Base-by-base conservation (phyloP, 306 rosid genomes). In the Quillaja saponaria region DNA sequence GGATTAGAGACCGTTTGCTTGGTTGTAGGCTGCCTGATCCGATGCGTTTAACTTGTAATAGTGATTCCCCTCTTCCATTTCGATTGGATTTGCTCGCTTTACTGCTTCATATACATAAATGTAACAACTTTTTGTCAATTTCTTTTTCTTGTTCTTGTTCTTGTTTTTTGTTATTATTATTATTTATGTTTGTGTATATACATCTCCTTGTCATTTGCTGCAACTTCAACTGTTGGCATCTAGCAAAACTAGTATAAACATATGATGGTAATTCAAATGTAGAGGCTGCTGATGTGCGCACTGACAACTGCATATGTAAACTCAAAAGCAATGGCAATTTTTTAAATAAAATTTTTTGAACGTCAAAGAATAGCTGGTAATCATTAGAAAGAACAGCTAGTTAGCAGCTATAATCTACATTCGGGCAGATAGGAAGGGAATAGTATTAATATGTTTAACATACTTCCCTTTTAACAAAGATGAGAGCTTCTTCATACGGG, bases 1-100 rank as follows among this genome's bases (percentile, higher is more conserved):
- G 33, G 38, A 33, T 33, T 61, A 15, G 51, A 13, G 25, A 13
- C 15, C 9, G 12, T 13, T 44, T 13, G 10, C 14, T 44, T 14
- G 66, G 25, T 61, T 61, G 25, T 33, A n/a, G n/a, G 51, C 52
- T 59, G 54, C n/a, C n/a, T n/a, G n/a, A 45, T 31, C 55, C 10
- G 25, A 13, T 61, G 9, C 34, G 10, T 8, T 1, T 45, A 20
- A 5, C 45, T 60, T 41, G 6, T 12, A 13, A 46, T 61, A 16
- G 4, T 16, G 67, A 31, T 34, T 15, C 17, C 16, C 11, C 55
- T 34, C 5, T 42, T 31, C n/a, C 34, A 34, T 33, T 1, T 47
- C 12, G 8, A 31, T n/a, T 47, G 13, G 55, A 47, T 61, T 28
- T 47, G 45, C 55, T 47, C 67, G 34, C 31, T 46, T 28, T 61